Percentiles rank a stretch among this genome's conserved stretches.
Evolutionary conservation across 257 asterid species (phyloP).

Genomic region (Anisodus tanguticus): DNA sequence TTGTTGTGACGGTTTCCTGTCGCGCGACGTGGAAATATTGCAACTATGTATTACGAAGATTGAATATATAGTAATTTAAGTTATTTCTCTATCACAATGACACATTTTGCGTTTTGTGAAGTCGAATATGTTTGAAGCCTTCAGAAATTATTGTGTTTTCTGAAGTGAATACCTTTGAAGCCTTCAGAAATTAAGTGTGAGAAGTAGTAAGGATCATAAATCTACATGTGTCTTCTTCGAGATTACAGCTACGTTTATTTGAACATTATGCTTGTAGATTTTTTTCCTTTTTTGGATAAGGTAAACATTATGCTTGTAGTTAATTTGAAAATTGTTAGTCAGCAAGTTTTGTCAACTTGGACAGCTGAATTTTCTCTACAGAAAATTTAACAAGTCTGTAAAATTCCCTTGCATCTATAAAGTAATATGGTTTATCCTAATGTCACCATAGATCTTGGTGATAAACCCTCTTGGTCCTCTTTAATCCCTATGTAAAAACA

Average conservation of each 20-base stretch:
- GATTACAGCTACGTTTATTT: not conserved
- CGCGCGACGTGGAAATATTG: not conserved
- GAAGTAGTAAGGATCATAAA: not conserved
- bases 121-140: constrained; percentile 1
- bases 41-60: not conserved
- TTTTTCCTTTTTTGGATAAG: not conserved
- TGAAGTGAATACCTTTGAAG: not conserved
- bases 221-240: not conserved
- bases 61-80: not conserved
- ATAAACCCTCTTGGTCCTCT: constrained; percentile 19
- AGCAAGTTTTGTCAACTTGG: no score
- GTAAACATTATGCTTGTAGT: not conserved
- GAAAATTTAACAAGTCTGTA: not conserved
- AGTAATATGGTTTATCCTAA: not conserved
- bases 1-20: not conserved
- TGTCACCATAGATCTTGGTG: not conserved
- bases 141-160: not conserved
- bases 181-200: not conserved
- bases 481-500: not conserved
- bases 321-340: not conserved
- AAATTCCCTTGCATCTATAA: not conserved
- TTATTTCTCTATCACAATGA: not conserved
- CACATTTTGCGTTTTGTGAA: not conserved
- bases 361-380: not conserved
- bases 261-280: not conserved